Evolutionary conservation across 2,329 filamentous ascomycete species (phyloP), one percentile per base, ranked within the genome.

Genomic region (Nigrospora sphaerica): DNA sequence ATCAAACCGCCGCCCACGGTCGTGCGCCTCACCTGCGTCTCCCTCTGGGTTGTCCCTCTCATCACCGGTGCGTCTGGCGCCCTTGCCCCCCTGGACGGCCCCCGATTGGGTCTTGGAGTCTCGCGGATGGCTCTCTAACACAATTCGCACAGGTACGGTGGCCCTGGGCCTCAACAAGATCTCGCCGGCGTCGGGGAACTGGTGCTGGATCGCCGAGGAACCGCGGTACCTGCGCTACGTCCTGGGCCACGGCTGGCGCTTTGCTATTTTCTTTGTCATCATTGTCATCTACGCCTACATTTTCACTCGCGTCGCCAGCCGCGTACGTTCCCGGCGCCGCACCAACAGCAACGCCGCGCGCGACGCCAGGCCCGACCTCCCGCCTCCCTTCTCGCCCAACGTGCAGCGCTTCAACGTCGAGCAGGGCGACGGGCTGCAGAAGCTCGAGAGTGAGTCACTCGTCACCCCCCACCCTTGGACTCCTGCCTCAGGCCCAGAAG

Each of bases 191-290:
- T 47, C 45, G 13, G 48, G 48, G 6, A 48, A 49, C 6, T 49
- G 48, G 48, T 49, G 48, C 32, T 49, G 48, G 48, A 48, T 49
- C 31, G 37, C 41, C 18, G 37, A 32, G 11, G 32, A 49, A 5
- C 48, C 48, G 19, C 14, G 28, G 9, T 44, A 43, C 37, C 33
- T 49, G n/a, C 45, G 48, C 19, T 49, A 49, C 14, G 42, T 36
- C 32, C 38, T 49, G 14, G 45, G 45, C n/a, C 47, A 49, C 13
- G 45, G 23, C n/a, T 49, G 47, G 48, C 33, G 48, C 6, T 38
- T 49, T n/a, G 19, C 16, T 13, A 39, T 38, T 34, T 45, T 45
- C 31, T 6, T 23, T 3, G 4, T 31, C 28, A 39, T 45, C 12
- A 16, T 39, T 16, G n/a, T 14, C 36, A 45, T 45, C 18, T 45